Conservation (phyloP, 2,329 filamentous ascomycete genomes). For the Trichoderma koningiopsis region DNA sequence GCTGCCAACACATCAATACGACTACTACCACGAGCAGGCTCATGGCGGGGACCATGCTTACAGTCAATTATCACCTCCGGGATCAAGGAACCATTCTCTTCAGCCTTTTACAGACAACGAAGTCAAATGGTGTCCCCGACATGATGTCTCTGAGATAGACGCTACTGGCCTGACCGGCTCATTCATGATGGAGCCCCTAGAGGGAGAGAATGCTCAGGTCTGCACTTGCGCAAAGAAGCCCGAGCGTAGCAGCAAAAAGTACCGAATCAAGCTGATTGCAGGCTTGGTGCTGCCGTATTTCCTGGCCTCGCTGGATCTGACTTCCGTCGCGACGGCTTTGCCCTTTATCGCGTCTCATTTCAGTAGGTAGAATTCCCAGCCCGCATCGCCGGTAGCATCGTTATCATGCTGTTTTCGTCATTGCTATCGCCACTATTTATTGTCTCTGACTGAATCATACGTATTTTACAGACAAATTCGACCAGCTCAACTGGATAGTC, state of each 20-base stretch:
- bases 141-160: not conserved
- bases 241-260: not conserved
- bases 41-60: not conserved
- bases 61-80: not conserved
- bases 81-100: not conserved
- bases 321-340: not conserved
- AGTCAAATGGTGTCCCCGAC: not conserved
- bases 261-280: not conserved
- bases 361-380: not conserved
- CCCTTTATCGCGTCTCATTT: not conserved
- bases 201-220: not conserved
- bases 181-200: not conserved
- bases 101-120: not conserved
- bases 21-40: not conserved
- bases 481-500: not conserved
- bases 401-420: not conserved
- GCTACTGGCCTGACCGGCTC: not conserved
- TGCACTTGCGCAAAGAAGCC: not conserved
- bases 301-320: not conserved
- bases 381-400: too few species aligned
- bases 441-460: not conserved
- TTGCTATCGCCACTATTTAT: not conserved
- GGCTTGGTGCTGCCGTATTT: not conserved
- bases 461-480: not conserved
- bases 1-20: not conserved